phyloP scores from a whole-genome alignment of 352 stramenopile genomes.

The Phytopythium delawarense region DNA sequence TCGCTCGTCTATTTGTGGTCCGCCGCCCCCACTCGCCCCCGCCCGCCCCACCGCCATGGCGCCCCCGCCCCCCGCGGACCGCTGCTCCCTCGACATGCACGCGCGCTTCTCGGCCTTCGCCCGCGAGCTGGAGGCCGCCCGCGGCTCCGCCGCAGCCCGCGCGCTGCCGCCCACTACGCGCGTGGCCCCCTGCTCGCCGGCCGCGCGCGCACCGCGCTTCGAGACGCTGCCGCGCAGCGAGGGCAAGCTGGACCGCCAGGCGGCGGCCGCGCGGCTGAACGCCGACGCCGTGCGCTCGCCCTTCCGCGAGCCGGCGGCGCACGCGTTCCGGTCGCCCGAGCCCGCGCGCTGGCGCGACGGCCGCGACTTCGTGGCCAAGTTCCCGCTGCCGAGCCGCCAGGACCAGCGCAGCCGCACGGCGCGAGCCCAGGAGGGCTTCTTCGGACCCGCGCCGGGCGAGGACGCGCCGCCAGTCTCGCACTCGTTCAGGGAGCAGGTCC shows the following conservation, averaged over 20 bases:
- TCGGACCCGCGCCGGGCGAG: constrained; percentile 31
- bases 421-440: constrained; percentile 59
- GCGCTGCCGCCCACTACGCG: constrained; percentile 15
- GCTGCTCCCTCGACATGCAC: constrained; percentile 40
- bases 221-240: constrained; percentile 20
- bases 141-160: constrained; percentile 8
- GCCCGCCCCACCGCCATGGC: neutral
- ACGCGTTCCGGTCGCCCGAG: constrained; percentile 33
- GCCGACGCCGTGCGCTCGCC: constrained; percentile 32
- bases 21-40: neutral
- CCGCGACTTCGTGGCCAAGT: constrained; percentile 68
- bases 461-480: constrained; percentile 26
- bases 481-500: constrained; percentile 23
- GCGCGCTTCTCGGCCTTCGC: constrained; percentile 29
- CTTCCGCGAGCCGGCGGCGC: constrained; percentile 39
- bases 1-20: neutral
- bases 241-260: constrained; percentile 25
- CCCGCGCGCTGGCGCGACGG: constrained; percentile 11
- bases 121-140: constrained; percentile 12
- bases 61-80: constrained; percentile 7
- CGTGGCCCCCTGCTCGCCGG: constrained; percentile 19
- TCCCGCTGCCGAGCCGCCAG: constrained; percentile 54
- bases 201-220: constrained; percentile 22
- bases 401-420: constrained; percentile 51
- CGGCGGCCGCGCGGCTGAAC: constrained; percentile 39